Percentiles rank a stretch among this genome's conserved stretches.
These are phyloP conservation scores for Salix arbutifolia DNA, from an alignment of 345 rosid genomes.

Conservation along the genomic window DNA sequence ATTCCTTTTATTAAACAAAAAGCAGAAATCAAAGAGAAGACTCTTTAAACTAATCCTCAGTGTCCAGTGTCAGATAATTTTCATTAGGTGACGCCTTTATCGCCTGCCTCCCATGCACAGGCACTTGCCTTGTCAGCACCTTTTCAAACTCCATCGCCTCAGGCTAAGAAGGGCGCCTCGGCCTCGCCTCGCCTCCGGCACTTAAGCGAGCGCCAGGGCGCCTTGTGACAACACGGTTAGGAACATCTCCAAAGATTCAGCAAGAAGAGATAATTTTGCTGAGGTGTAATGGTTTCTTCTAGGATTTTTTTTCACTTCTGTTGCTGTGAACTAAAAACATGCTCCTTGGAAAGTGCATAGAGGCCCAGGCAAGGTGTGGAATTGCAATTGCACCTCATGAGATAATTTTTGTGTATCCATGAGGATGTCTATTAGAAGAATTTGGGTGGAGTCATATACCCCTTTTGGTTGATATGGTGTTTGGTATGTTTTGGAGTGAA, in stretches of 20 bases:
- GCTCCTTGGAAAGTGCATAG: too few species aligned
- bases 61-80: neutral
- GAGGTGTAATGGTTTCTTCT: neutral
- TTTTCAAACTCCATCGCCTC: neutral
- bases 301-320: neutral
- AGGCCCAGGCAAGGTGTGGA: too few species aligned
- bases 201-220: neutral
- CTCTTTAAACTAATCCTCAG: neutral
- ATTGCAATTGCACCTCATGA: too few species aligned
- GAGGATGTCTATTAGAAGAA: too few species aligned
- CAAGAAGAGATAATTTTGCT: neutral
- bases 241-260: neutral
- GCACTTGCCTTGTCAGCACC: neutral
- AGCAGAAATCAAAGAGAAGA: neutral
- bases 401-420: too few species aligned
- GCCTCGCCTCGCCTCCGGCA: neutral
- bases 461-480: too few species aligned
- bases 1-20: neutral
- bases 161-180: neutral
- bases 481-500: too few species aligned
- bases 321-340: neutral
- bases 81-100: neutral
- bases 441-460: too few species aligned
- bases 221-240: neutral
- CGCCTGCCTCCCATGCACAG: neutral